phyloP scores from a whole-genome alignment of 2,329 filamentous ascomycete species.

The Sporothrix protearum region DNA sequence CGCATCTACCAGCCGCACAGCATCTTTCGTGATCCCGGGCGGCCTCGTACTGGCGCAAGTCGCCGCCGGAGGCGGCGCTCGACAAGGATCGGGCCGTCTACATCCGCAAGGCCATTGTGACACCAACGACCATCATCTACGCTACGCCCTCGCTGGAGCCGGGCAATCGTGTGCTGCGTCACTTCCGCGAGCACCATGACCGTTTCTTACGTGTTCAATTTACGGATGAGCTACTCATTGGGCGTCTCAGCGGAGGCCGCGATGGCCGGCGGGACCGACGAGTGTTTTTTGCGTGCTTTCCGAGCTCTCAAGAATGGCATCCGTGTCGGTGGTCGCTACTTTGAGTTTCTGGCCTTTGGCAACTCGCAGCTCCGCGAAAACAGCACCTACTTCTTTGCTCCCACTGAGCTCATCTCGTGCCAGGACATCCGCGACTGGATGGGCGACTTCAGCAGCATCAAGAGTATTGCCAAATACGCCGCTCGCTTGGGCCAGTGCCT shows the following conservation, averaged over 20 bases:
- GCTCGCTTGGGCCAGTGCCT: conserved; percentile 92
- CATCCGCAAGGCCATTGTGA: conserved; percentile 73
- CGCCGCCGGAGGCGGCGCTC: conserved; percentile 4
- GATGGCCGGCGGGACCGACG: conserved; percentile 58
- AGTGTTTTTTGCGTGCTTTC: conserved; percentile 70
- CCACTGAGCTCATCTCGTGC: conserved; percentile 62
- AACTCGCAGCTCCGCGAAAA: conserved; percentile 93
- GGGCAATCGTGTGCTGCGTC: conserved; percentile 80
- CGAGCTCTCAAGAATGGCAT: conserved; percentile 75
- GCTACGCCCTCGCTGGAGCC: conserved; percentile 76
- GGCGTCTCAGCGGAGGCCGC: conserved; percentile 55
- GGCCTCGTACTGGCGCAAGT: conserved; percentile 39
- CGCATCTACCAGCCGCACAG: conserved; percentile 66
- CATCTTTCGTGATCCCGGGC: conserved; percentile 61
- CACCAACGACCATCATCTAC: conserved; percentile 78
- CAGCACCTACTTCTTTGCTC: conserved; percentile 88
- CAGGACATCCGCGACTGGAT: conserved; percentile 79
- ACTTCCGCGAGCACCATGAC: conserved; percentile 65
- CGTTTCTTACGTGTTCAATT: conserved; percentile 88
- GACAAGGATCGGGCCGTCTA: conserved; percentile 36
- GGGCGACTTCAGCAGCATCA: conserved; percentile 79
- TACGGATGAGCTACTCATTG: conserved; percentile 68
- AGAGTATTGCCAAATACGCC: conserved; percentile 80
- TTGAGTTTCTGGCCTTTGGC: conserved; percentile 88
- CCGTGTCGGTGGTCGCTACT: conserved; percentile 73